Percentiles rank a stretch among this genome's conserved stretches.
These are phyloP conservation scores for Vanrija sp. DNA, from an alignment of 1,284 basidiomycete species.

Conservation along the genomic window DNA sequence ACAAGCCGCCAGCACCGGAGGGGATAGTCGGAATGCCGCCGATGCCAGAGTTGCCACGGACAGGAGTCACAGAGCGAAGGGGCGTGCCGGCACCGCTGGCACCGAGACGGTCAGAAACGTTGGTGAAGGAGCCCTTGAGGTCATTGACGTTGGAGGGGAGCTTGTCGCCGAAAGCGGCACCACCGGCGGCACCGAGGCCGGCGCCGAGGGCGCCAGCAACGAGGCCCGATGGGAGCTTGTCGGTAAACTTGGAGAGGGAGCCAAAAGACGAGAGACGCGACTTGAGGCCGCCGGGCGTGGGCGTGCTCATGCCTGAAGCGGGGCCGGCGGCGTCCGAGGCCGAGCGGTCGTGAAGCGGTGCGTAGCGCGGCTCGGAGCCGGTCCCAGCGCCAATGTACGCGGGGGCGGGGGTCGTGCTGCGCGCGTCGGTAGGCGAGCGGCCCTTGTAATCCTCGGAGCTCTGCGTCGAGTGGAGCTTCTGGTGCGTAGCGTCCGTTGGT, in stretches of 20 bases:
- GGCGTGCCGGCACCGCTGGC: background rate
- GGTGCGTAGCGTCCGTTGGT: too few relatives aligned
- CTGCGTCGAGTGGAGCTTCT: background rate
- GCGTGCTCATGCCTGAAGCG: too few relatives aligned
- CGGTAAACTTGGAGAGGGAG: constrained; percentile 4
- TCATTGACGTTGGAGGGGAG: background rate
- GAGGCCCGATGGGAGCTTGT: background rate
- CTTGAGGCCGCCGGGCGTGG: background rate
- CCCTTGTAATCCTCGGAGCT: background rate
- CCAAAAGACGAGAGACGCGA: constrained; percentile 3
- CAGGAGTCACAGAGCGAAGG: background rate
- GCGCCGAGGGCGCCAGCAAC: constrained; percentile 1
- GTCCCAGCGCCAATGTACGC: background rate
- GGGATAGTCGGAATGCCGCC: background rate
- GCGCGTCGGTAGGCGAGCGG: background rate
- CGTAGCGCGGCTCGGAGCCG: too few relatives aligned
- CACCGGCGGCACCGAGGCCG: background rate
- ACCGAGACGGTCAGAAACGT: too few relatives aligned
- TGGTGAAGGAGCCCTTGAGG: background rate
- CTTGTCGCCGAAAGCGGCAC: background rate
- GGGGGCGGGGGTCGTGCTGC: constrained; percentile 2
- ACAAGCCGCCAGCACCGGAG: background rate
- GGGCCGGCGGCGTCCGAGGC: too few relatives aligned
- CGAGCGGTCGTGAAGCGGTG: too few relatives aligned
- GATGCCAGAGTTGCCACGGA: constrained; percentile 1